Percentiles rank a stretch among this genome's conserved stretches.
Conservation (phyloP, 768 basidiomycete species). For the Leucocoprinus sp. region DNA sequence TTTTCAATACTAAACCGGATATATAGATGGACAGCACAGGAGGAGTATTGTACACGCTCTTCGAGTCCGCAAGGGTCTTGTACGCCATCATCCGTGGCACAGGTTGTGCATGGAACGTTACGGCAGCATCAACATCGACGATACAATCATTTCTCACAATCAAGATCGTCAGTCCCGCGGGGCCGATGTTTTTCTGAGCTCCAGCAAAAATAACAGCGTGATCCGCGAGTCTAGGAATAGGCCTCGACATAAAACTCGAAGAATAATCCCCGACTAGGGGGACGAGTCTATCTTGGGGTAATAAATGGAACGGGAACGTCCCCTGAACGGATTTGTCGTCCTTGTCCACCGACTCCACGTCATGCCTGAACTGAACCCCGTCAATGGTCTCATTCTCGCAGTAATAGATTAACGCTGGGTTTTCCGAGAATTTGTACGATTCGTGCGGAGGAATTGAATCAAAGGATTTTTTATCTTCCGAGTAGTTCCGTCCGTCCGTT, state of each 20-base stretch:
- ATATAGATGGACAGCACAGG: constrained; percentile 89
- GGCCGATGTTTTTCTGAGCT: constrained; percentile 97
- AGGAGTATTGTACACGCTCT: constrained; percentile 88
- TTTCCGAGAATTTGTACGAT: constrained; percentile 67
- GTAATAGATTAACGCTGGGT: constrained; percentile 90
- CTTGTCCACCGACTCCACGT: background rate
- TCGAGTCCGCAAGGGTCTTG: constrained; percentile 69
- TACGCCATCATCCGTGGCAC: constrained; percentile 79
- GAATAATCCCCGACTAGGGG: constrained; percentile 95
- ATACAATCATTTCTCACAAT: constrained; percentile 95
- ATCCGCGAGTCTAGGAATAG: constrained; percentile 79
- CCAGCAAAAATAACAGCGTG: constrained; percentile 96
- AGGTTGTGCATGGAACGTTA: constrained; percentile 59
- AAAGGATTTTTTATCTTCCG: constrained; percentile 60
- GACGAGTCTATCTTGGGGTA: constrained; percentile 46
- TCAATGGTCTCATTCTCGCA: constrained; percentile 99
- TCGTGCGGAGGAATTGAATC: constrained; percentile 71
- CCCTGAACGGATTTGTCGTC: constrained; percentile 27
- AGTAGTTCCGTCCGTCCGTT: constrained; percentile 56
- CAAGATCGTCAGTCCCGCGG: constrained; percentile 85
- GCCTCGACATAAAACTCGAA: constrained; percentile 93
- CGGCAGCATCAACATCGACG: constrained; percentile 79
- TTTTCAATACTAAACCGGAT: constrained; percentile 72
- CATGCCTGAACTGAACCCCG: constrained; percentile 74
- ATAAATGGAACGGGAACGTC: constrained; percentile 77